Base-by-base conservation (phyloP, 2,329 filamentous ascomycete genomes). In the Colletotrichum sidae region DNA sequence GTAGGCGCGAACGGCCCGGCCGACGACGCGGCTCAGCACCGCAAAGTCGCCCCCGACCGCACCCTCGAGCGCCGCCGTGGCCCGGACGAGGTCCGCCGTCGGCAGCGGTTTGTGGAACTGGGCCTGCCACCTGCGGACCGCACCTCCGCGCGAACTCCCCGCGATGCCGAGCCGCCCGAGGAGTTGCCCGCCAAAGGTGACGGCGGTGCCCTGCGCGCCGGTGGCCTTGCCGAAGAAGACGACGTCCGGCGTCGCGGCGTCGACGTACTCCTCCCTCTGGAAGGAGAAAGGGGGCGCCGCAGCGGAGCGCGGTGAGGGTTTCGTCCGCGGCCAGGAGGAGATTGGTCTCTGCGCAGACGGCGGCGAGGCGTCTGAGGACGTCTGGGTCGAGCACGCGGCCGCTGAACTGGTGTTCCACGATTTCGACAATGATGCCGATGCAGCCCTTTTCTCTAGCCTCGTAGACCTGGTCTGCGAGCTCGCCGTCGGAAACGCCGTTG, bases 251-350 rank as follows among this genome's bases (percentile, higher is more conserved):
- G 50, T 50, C 8, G 55, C 64, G 2, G 62, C 4, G 2, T 58
- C 41, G 8, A 55, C 55, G 49, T 72, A 72, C 39, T 72, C 71
- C 13, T 69, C 68, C 13, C 71, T 53, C 57, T 70, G 71, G 42
- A 72, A 72, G 6, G 69, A 25, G 61, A 77, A 77, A 15, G 72
- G 72, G 74, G 9, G 69, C 65, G 52, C 71, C 71, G 9, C 71
- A 72, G 2, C 71, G 66, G 47, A 72, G 68, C 0, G 71, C 71
- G 2, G 71, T 70, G 42, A 71, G 68, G 2, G 69, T 72, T 65
- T 72, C 69, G 38, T 72, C 71, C 2, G 70, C 65, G 17, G 68
- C 67, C 11, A 72, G 61, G 7, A 72, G 55, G 2, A 72, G 47
- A 2, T 60, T 49, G 49, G 69, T 59, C 44, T 63, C 59, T 11